Percentiles rank a stretch among this genome's conserved stretches.
These are phyloP conservation scores for Tetrahymena thermophila DNA, from an alignment of 73 alveolate species.

Conservation along the genomic window DNA sequence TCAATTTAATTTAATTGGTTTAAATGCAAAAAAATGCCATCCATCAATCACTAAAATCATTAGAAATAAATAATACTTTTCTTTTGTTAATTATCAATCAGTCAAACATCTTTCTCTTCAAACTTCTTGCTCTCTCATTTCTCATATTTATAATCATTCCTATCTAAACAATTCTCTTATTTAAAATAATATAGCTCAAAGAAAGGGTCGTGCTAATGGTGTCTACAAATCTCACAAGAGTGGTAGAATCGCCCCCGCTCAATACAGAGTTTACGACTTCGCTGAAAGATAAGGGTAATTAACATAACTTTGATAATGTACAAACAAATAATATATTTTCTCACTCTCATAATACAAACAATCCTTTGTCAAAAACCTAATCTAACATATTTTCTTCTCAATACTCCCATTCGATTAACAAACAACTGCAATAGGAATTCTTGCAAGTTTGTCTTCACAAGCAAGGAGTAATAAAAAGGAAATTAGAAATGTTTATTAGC, in stretches of 20 bases:
- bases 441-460: background rate
- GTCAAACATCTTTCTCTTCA: background rate
- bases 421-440: background rate
- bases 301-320: background rate
- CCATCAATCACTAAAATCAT: background rate
- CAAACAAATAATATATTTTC: background rate
- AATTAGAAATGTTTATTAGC: background rate
- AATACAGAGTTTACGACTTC: slow-evolving; percentile 44
- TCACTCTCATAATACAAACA: background rate
- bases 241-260: slow-evolving; percentile 39
- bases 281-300: slow-evolving; percentile 44
- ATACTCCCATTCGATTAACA: background rate
- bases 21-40: background rate
- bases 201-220: slow-evolving; percentile 47
- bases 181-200: slow-evolving; percentile 11
- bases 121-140: background rate
- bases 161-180: background rate
- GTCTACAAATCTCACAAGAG: slow-evolving; percentile 40
- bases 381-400: background rate
- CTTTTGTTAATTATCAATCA: background rate
- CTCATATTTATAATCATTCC: background rate
- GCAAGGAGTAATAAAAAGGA: background rate
- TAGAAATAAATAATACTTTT: background rate
- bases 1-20: background rate
- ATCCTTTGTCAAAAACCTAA: background rate